A percentile compares a stretch with the other conserved stretches of the same genome.
phyloP scores from a whole-genome alignment of 176 grass and related monocot genomes.

The Rhynchospora tenuis region DNA sequence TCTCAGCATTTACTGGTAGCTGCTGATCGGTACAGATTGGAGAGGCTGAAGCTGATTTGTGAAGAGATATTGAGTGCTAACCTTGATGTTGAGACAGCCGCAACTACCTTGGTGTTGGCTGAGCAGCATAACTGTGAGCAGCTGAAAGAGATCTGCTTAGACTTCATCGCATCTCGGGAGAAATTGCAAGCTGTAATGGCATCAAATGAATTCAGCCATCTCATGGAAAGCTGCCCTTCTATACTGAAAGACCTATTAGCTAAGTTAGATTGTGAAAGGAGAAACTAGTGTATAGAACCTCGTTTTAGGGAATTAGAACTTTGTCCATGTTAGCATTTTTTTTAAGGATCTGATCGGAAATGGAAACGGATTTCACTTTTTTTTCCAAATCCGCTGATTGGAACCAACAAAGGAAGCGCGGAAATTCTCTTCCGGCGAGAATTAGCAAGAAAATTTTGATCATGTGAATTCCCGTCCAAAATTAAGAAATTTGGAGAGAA shows the following conservation, averaged over 20 bases:
- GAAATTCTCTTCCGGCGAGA: no score
- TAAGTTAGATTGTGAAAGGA: neutral
- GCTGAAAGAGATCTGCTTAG: conserved; percentile 28
- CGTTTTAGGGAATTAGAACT: no score
- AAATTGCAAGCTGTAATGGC: conserved; percentile 6
- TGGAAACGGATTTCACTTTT: no score
- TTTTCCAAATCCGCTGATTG: no score
- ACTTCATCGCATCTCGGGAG: conserved; percentile 13
- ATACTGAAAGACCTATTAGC: neutral
- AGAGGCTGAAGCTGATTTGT: conserved; percentile 33
- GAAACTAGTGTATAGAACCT: neutral
- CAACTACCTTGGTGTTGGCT: conserved; percentile 30
- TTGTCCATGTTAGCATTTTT: no score
- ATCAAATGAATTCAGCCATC: conserved; percentile 20
- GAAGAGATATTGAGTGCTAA: neutral
- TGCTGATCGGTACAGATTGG: conserved; percentile 30
- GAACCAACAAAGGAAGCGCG: no score
- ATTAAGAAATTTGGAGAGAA: no score
- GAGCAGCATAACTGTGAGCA: conserved; percentile 19
- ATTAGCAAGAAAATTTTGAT: no score
- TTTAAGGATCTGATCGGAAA: no score
- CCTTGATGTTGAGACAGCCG: conserved; percentile 9
- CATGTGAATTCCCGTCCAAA: no score
- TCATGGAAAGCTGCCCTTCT: conserved; percentile 12
- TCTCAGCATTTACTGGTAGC: conserved; percentile 31